Conservation (phyloP, 2,329 filamentous ascomycete species). For the Claviceps sp. region DNA sequence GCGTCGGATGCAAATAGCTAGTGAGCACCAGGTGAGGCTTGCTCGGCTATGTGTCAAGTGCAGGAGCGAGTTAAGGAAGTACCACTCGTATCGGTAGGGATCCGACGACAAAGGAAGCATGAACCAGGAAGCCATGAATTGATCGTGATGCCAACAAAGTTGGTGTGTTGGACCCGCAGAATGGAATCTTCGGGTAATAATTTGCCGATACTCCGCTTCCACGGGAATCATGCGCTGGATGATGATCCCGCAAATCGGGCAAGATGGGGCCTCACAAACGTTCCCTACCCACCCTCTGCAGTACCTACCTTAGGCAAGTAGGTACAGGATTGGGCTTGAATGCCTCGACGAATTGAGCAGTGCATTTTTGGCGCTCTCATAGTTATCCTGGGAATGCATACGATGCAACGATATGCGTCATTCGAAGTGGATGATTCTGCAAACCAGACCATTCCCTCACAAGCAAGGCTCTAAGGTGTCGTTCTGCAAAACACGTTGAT, state of each 20-base stretch:
- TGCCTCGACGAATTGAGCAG: background rate
- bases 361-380: background rate
- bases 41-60: background rate
- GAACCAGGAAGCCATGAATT: background rate
- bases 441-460: background rate
- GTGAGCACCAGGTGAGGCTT: background rate
- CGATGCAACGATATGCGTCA: background rate
- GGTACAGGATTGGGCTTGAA: background rate
- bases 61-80: background rate
- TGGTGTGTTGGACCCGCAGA: slow-evolving; percentile 1
- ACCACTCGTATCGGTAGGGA: background rate
- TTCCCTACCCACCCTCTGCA: background rate
- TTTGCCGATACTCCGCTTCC: background rate
- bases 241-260: background rate
- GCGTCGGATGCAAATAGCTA: background rate
- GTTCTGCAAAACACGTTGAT: background rate
- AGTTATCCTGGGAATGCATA: background rate
- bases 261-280: background rate
- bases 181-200: background rate
- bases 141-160: background rate
- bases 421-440: background rate
- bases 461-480: background rate
- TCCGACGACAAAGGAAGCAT: background rate
- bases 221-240: background rate
- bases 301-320: background rate